phyloP scores from a whole-genome alignment of 805 yeast species.

The Starmerella lactis-condensi region DNA sequence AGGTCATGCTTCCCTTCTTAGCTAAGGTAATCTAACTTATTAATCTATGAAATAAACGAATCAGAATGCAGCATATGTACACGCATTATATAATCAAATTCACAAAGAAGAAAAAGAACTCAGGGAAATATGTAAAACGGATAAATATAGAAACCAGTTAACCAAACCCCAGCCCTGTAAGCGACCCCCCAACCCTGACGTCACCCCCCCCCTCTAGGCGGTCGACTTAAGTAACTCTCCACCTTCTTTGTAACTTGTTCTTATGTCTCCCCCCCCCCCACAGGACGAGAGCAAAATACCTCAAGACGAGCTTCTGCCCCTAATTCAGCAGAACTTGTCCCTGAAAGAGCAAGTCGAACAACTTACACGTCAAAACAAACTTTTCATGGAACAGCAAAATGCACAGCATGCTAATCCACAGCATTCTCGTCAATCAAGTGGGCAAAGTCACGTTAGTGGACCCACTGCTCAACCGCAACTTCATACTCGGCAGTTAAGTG shows the following conservation, averaged over 20 bases:
- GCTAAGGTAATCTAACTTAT: no score
- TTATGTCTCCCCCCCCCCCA: slow-evolving; percentile 1
- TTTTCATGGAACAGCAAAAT: slow-evolving; percentile 23
- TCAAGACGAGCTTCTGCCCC: slow-evolving; percentile 51
- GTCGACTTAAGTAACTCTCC: background rate
- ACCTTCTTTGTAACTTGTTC: background rate
- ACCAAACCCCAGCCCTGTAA: slow-evolving; percentile 9
- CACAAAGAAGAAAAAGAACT: no score
- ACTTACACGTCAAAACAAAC: slow-evolving; percentile 85
- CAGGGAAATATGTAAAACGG: no score
- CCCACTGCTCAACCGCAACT: slow-evolving; percentile 6
- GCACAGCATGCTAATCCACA: slow-evolving; percentile 8
- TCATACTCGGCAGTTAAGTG: slow-evolving; percentile 10
- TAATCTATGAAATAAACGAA: no score
- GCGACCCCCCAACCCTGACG: slow-evolving; percentile 1
- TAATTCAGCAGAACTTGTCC: slow-evolving; percentile 64
- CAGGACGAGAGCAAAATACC: background rate
- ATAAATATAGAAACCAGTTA: background rate
- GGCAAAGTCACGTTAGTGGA: background rate
- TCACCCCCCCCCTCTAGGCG: slow-evolving; percentile 3
- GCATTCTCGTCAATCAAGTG: background rate
- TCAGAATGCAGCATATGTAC: no score
- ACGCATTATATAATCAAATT: no score
- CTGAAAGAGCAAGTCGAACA: slow-evolving; percentile 82
- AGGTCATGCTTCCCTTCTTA: no score